Conservation (phyloP, 2,329 filamentous ascomycete genomes). For the Apiospora sp. region DNA sequence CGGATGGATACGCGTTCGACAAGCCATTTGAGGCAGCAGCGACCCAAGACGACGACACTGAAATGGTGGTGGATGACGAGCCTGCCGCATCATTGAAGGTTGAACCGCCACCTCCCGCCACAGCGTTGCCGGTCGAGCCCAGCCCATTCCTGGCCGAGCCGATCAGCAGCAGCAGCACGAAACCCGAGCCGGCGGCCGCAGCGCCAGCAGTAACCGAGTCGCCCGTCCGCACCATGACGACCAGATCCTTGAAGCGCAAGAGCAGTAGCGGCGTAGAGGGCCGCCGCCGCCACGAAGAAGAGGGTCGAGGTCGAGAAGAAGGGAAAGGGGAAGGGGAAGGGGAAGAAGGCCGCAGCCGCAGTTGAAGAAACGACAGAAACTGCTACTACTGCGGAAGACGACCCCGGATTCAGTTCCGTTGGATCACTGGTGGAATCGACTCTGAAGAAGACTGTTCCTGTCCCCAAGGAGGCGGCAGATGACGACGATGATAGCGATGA, state of each 20-base stretch:
- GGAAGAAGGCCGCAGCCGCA: conserved; percentile 30
- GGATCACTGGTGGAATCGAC: conserved; percentile 27
- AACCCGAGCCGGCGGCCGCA: conserved; percentile 34
- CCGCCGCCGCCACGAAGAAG: conserved; percentile 45
- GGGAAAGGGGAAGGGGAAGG: too few relatives aligned
- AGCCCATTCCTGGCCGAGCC: conserved; percentile 37
- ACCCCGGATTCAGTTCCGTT: conserved; percentile 26
- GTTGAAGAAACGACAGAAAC: conserved; percentile 17
- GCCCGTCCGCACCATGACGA: conserved; percentile 24
- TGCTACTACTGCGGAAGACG: conserved; percentile 18
- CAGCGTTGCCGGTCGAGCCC: conserved; percentile 28
- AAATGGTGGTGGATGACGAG: conserved; percentile 25
- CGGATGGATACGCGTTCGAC: conserved; percentile 37
- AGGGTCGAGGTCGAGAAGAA: conserved; percentile 46
- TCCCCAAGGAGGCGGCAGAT: conserved; percentile 39
- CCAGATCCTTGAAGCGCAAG: conserved; percentile 51
- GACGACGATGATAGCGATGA: conserved; percentile 57
- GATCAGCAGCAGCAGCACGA: neutral
- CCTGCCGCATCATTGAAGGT: conserved; percentile 27
- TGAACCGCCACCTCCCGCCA: conserved; percentile 22
- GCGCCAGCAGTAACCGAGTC: conserved; percentile 33
- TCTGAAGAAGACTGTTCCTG: neutral
- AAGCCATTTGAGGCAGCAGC: conserved; percentile 32
- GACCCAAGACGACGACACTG: conserved; percentile 7
- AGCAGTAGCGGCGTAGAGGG: conserved; percentile 46